phyloP scores from a whole-genome alignment of 352 stramenopile genomes.

The Paralagenidium karlingii region DNA sequence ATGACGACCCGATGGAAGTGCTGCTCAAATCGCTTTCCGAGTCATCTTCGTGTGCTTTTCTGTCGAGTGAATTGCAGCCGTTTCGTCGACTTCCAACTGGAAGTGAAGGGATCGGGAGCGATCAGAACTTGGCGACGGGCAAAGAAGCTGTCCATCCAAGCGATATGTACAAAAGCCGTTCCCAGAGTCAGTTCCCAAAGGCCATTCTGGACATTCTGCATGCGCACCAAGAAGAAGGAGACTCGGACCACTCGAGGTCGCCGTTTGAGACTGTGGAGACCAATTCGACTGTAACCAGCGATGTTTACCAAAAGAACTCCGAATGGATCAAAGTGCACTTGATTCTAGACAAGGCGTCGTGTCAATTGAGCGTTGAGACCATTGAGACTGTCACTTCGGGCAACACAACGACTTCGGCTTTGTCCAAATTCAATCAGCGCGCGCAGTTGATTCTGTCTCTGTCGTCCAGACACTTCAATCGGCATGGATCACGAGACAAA shows the following conservation, averaged over 20 bases:
- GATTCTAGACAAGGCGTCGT: conserved; percentile 50
- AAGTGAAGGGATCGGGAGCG: conserved; percentile 56
- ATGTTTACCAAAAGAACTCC: conserved; percentile 56
- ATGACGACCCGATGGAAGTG: no score
- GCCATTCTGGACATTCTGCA: conserved; percentile 63
- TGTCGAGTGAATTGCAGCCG: conserved; percentile 45
- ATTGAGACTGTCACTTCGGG: no score
- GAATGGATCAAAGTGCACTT: conserved; percentile 66
- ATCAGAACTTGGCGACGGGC: conserved; percentile 35
- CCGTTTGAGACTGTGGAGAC: conserved; percentile 45
- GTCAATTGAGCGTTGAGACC: no score
- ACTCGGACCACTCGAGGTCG: conserved; percentile 36
- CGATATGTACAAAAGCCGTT: conserved; percentile 57
- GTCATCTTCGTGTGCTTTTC: conserved; percentile 51
- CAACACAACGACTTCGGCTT: background rate
- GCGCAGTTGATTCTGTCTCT: no score
- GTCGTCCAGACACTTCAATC: no score
- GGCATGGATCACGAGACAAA: background rate
- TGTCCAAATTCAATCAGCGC: conserved; percentile 1
- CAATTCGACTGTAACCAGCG: conserved; percentile 32
- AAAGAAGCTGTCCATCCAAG: conserved; percentile 46
- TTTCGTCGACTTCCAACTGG: conserved; percentile 54
- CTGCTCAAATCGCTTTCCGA: no score
- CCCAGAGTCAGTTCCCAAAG: conserved; percentile 53
- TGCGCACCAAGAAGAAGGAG: no score